Conservation (phyloP, 2,329 filamentous ascomycete species). For the Colletotrichum neosansevieriae region DNA sequence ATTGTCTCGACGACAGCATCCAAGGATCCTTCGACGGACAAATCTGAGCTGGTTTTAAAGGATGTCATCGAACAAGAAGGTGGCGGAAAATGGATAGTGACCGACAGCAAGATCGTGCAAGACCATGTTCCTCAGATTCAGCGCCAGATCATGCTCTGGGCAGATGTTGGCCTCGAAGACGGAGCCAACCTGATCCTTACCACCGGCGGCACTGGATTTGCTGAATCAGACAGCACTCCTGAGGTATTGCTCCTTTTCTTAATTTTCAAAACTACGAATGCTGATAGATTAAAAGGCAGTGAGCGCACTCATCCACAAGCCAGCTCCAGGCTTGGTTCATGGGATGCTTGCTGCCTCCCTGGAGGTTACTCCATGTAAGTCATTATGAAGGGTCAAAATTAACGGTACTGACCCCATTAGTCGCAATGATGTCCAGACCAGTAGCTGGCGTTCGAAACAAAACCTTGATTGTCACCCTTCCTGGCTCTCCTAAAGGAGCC, state of each 20-base stretch:
- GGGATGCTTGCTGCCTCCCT: conserved; percentile 91
- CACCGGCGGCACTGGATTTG: conserved; percentile 94
- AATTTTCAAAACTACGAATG: background rate
- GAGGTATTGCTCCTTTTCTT: conserved; percentile 68
- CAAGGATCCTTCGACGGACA: conserved; percentile 82
- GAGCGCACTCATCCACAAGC: conserved; percentile 81
- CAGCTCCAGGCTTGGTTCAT: conserved; percentile 92
- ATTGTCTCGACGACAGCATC: conserved; percentile 93
- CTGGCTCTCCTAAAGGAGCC: conserved; percentile 94
- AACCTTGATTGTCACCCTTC: conserved; percentile 87
- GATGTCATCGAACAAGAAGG: conserved; percentile 77
- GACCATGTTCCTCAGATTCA: conserved; percentile 84
- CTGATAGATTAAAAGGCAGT: conserved; percentile 70
- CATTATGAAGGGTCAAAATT: too few relatives aligned
- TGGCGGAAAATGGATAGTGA: conserved; percentile 77
- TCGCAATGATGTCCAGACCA: conserved; percentile 96
- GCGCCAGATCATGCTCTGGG: conserved; percentile 76
- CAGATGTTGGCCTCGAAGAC: conserved; percentile 69
- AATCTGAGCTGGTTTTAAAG: conserved; percentile 74
- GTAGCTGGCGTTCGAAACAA: conserved; percentile 88
- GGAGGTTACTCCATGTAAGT: conserved; percentile 88
- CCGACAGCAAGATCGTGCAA: conserved; percentile 79
- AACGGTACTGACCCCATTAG: conserved; percentile 59
- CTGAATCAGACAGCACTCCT: conserved; percentile 85
- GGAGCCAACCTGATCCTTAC: conserved; percentile 83